phyloP scores from a whole-genome alignment of 148 eudicot genomes.

The Spergularia bocconei region DNA sequence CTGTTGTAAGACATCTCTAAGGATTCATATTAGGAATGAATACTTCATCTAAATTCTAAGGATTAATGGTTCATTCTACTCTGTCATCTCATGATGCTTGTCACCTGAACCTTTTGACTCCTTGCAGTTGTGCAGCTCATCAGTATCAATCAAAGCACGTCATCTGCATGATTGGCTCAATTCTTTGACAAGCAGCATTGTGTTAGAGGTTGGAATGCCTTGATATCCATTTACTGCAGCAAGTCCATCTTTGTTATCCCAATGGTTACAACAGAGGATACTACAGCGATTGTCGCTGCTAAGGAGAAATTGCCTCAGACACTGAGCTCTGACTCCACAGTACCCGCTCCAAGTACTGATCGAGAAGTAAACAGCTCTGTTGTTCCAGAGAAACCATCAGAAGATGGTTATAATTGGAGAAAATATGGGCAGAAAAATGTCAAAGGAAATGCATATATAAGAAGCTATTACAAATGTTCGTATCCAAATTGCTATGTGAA shows the following conservation, averaged over 20 bases:
- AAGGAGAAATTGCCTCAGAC: slow-evolving; percentile 34
- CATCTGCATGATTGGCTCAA: neutral
- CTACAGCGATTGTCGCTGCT: slow-evolving; percentile 30
- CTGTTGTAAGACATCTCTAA: neutral
- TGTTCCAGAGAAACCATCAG: slow-evolving; percentile 58
- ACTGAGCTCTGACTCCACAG: slow-evolving; percentile 41
- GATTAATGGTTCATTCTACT: neutral
- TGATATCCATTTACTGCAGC: slow-evolving; percentile 14
- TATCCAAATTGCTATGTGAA: slow-evolving; percentile 68
- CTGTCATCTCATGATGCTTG: neutral
- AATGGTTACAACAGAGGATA: slow-evolving; percentile 48
- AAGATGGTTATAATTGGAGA: slow-evolving; percentile 96
- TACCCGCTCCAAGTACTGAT: slow-evolving; percentile 32
- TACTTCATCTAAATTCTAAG: too few relatives aligned
- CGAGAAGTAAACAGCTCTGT: slow-evolving; percentile 39
- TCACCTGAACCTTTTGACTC: slow-evolving; percentile 15
- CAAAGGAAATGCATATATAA: slow-evolving; percentile 68
- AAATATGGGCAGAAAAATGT: slow-evolving; percentile 95
- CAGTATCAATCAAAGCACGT: neutral
- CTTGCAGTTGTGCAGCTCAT: slow-evolving; percentile 15
- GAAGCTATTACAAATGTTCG: slow-evolving; percentile 95
- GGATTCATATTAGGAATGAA: neutral
- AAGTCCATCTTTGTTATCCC: slow-evolving; percentile 11
- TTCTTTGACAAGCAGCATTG: slow-evolving; percentile 1
- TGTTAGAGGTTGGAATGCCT: slow-evolving; percentile 14